Conservation (phyloP, 805 yeast genomes). For the Yarrowia porcina region DNA sequence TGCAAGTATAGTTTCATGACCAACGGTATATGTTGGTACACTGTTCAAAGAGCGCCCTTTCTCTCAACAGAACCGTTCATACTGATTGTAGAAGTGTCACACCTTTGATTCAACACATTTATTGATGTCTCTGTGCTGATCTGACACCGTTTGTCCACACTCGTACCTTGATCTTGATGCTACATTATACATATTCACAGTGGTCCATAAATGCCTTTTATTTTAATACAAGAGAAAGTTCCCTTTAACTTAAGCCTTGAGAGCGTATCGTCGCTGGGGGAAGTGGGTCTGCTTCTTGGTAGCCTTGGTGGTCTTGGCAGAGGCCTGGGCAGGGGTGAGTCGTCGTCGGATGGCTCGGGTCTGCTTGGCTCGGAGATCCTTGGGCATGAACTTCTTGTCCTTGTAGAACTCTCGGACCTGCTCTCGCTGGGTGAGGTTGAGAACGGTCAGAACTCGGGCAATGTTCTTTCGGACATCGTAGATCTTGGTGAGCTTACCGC, state of each 20-base stretch:
- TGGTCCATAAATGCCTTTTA: constrained; percentile 25
- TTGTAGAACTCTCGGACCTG: constrained; percentile 93
- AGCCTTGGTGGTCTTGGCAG: constrained; percentile 79
- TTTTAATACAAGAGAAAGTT: constrained; percentile 19
- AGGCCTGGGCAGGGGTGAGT: constrained; percentile 82
- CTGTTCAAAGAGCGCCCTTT: too few relatives aligned
- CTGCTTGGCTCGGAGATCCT: constrained; percentile 98
- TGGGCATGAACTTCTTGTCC: constrained; percentile 82
- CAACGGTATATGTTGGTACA: too few relatives aligned
- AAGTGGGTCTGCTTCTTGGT: constrained; percentile 89
- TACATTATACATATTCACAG: background rate
- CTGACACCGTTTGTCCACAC: too few relatives aligned
- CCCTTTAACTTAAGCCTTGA: constrained; percentile 71
- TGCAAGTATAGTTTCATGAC: too few relatives aligned
- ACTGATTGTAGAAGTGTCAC: too few relatives aligned
- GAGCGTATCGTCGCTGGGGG: constrained; percentile 98
- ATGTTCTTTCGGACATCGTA: constrained; percentile 96
- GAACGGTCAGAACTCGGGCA: constrained; percentile 96
- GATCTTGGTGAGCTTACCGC: constrained; percentile 75
- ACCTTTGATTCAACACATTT: too few relatives aligned
- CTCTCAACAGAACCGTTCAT: too few relatives aligned
- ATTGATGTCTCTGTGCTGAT: too few relatives aligned
- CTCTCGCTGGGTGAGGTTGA: constrained; percentile 95
- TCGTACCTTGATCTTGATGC: too few relatives aligned
- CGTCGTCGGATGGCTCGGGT: constrained; percentile 99